Base-by-base conservation (phyloP, 164 flowering plant genomes). In the Cinnamomum chago region DNA sequence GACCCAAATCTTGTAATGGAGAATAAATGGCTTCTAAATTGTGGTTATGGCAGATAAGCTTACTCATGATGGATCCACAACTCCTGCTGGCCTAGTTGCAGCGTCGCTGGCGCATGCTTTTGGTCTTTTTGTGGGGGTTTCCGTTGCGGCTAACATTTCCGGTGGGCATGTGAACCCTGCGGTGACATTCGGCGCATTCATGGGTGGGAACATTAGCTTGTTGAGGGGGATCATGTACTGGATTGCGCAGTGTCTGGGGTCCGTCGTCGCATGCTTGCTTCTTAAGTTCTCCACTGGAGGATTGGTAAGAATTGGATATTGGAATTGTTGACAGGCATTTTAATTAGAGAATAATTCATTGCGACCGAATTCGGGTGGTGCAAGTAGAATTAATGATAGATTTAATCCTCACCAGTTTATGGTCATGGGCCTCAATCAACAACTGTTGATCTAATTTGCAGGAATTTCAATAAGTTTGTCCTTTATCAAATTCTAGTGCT, bases 121-220 rank as follows among this genome's bases (percentile, higher is more conserved):
- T 11, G 85, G 84, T 0, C 81, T 86, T 2, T 77, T 86, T 51
- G 87, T 85, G 24, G 89, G 86, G 22, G 89, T 84, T 1, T 79
- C 87, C 4, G 83, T 85, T 17, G 82, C 79, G 4, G 85, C 84
- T 1, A 85, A 83, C 65, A 82, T 84, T 25, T 84, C 89, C 4
- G 89, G 86, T 2, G 89, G 89, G 12, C 89, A 86, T 52, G 87
- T 83, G 50, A 84, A 84, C 68, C 87, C 87, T 30, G 87, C 85
- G 12, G 87, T 84, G 62, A 84, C 89, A n/a, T 86, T 86, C 66
- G 89, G 87, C 20, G 87, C 86, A 50, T 79, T 86, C 66, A n/a
- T 84, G 15, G 87, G 87, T 5, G 89, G 89, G 14, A 76, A 83
- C 76, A 85, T 86, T 23, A 70, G 86, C 22, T 70, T 85, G 70